Evolutionary conservation across 2,329 filamentous ascomycete species (phyloP), one percentile per base, ranked within the genome.

Genomic region (Furcasterigmium sp.): DNA sequence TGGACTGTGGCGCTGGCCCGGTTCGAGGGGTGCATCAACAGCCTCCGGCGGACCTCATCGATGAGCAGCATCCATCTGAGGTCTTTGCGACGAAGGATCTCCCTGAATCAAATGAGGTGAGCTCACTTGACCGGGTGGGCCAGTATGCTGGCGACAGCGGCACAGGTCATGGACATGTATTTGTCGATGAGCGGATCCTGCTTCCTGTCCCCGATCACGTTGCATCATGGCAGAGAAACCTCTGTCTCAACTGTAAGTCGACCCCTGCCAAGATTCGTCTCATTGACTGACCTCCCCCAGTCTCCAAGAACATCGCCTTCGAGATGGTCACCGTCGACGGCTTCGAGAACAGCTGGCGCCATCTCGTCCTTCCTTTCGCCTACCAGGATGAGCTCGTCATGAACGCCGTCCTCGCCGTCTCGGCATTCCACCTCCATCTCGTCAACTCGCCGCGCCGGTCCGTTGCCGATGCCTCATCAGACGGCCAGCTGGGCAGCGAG

Each of bases 241-340:
- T 35, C n/a, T 35, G 32, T 17, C 32, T 35, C 32, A 18, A 35
- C 15, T 35, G 32, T 35, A 18, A 35, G 32, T 11, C 8, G n/a
- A n/a, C n/a, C n/a, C n/a, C n/a, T n/a, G n/a, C n/a, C n/a, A n/a
- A n/a, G n/a, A n/a, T n/a, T n/a, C n/a, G n/a, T 18, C 4, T 17
- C 11, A 17, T 15, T 10, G 17, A 4, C 32, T 32, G 13, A 35
- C 32, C 15, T 3, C 13, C 25, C 5, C 8, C 15, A 54, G 52
- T 54, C 26, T 53, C 52, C 6, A 39, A 45, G 10, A 18, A 49
- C 17, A 55, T 55, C 17, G 50, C 52, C 3, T 39, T 37, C 0
- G 51, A 55, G 26, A 53, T 55, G 51, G 51, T 52, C 1, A 50
- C 50, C 8, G 34, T 55, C 17, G 52, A 55, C 14, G 52, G 51